Conservation (phyloP, 371 early-diverging fungal species). For the Rhizomucor miehei region DNA sequence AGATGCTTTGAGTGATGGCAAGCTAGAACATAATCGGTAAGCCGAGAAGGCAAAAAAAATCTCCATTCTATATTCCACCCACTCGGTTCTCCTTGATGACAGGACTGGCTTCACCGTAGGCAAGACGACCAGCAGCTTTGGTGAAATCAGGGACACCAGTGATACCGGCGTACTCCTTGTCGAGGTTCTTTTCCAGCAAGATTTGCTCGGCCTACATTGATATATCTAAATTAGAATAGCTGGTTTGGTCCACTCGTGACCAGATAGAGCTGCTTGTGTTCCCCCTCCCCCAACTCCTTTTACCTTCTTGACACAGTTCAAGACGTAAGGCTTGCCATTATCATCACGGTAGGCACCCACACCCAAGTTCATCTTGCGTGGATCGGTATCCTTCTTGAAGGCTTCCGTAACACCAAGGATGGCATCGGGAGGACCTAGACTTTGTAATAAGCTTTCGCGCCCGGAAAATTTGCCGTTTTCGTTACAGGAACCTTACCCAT, state of each 20-base stretch:
- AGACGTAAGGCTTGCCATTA: slow-evolving; percentile 89
- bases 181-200: slow-evolving; percentile 63
- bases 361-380: slow-evolving; percentile 96
- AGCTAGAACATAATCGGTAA: slow-evolving; percentile 42
- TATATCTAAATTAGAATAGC: neutral
- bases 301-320: slow-evolving; percentile 85
- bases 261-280: too few species aligned
- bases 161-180: slow-evolving; percentile 97
- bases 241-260: slow-evolving; percentile 38
- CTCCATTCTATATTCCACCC: slow-evolving; percentile 19
- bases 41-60: neutral
- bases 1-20: slow-evolving; percentile 91
- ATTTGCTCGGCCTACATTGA: slow-evolving; percentile 73
- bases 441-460: neutral
- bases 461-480: neutral
- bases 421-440: slow-evolving; percentile 89
- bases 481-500: slow-evolving; percentile 46
- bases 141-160: slow-evolving; percentile 88
- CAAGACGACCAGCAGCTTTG: slow-evolving; percentile 80
- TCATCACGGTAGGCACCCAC: slow-evolving; percentile 98
- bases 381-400: slow-evolving; percentile 87
- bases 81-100: slow-evolving; percentile 72
- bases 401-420: slow-evolving; percentile 97
- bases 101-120: slow-evolving; percentile 79
- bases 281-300: too few species aligned